Evolutionary conservation across 108 stramenopile species (phyloP).

Genomic region (Conticribra guillardii): DNA sequence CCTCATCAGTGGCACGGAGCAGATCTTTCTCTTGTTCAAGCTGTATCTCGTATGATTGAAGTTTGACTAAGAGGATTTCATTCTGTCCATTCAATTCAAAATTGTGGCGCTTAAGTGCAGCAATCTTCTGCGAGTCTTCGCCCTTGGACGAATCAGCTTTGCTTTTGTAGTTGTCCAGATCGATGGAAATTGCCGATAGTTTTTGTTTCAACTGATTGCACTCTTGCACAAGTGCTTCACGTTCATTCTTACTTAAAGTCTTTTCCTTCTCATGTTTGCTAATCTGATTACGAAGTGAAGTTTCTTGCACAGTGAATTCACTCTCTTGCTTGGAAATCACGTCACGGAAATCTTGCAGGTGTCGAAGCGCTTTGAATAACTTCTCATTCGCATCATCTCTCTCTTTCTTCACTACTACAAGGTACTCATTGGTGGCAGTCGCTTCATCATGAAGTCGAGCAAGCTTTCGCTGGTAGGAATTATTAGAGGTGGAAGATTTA

Average conservation of each 20-base stretch:
- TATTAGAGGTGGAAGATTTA: neutral
- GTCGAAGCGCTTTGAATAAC: slow-evolving; percentile 20
- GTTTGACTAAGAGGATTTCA: neutral
- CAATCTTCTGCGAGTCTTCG: neutral
- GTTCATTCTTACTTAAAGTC: neutral
- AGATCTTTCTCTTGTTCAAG: neutral
- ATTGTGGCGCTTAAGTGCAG: neutral
- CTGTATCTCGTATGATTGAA: neutral
- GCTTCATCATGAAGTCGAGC: slow-evolving; percentile 8
- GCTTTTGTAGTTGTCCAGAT: neutral
- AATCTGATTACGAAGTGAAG: slow-evolving; percentile 9
- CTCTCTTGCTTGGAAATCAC: slow-evolving; percentile 25
- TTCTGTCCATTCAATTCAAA: neutral
- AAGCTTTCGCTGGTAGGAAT: slow-evolving; percentile 12
- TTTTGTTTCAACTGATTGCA: neutral
- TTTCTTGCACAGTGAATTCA: slow-evolving; percentile 15
- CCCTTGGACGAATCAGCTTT: neutral
- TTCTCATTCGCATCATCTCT: slow-evolving; percentile 20
- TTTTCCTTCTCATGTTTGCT: neutral
- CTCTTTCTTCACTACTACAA: slow-evolving; percentile 20
- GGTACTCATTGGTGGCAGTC: neutral
- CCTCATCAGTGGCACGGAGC: neutral
- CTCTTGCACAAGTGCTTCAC: neutral
- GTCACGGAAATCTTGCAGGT: slow-evolving; percentile 20
- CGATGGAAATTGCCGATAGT: neutral